These are phyloP conservation scores for Fraxinus platypoda DNA, from an alignment of 305 asterid species.

Conservation along the genomic window DNA sequence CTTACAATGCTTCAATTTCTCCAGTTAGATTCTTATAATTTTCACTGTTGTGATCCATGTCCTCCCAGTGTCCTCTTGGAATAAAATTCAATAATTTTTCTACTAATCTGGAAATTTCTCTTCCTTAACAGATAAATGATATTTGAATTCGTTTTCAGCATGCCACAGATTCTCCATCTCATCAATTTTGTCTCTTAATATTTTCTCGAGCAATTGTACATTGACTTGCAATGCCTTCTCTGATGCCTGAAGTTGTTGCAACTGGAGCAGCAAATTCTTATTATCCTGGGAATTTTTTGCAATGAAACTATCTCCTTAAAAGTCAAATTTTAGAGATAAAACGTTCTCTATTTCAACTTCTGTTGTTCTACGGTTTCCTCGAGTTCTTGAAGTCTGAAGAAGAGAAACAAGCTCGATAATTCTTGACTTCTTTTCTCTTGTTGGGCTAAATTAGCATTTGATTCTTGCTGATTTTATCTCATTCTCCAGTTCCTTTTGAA, in stretches of 20 bases:
- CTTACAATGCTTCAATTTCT: slow-evolving; percentile 53
- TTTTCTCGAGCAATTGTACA: slow-evolving; percentile 37
- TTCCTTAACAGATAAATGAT: slow-evolving; percentile 46
- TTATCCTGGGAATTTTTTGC: slow-evolving; percentile 34
- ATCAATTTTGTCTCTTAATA: slow-evolving; percentile 36
- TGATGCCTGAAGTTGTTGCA: slow-evolving; percentile 46
- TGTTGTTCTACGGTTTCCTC: slow-evolving; percentile 73
- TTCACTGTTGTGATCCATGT: slow-evolving; percentile 14
- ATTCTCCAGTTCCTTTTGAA: slow-evolving; percentile 57
- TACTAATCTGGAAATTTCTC: slow-evolving; percentile 19
- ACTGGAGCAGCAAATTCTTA: slow-evolving; percentile 28
- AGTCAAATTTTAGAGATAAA: slow-evolving; percentile 35
- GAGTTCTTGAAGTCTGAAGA: slow-evolving; percentile 86
- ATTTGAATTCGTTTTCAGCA: slow-evolving; percentile 39
- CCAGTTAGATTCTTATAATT: slow-evolving; percentile 29
- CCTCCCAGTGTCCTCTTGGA: neutral
- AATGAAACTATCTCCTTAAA: slow-evolving; percentile 25
- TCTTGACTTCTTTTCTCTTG: slow-evolving; percentile 76
- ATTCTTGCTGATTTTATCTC: slow-evolving; percentile 62
- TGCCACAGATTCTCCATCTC: slow-evolving; percentile 43
- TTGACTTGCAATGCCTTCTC: slow-evolving; percentile 45
- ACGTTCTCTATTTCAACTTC: slow-evolving; percentile 61
- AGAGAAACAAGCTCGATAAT: slow-evolving; percentile 68
- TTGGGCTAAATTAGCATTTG: slow-evolving; percentile 56
- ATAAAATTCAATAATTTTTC: neutral